phyloP scores from a whole-genome alignment of 1,139 yeast species.

The Scheffersomyces illinoinensis region DNA sequence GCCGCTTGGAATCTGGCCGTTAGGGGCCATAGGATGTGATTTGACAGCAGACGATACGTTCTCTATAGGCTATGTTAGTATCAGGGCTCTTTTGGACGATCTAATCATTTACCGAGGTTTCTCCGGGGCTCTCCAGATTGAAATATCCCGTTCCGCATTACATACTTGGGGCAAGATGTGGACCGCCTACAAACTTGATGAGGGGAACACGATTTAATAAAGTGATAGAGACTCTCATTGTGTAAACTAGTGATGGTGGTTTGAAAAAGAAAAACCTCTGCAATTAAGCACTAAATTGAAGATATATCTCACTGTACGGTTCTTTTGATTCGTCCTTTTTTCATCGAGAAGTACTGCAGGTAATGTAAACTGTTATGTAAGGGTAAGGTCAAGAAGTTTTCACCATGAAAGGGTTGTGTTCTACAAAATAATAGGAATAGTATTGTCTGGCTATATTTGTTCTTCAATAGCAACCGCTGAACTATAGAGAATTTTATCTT shows the following conservation, averaged over 20 bases:
- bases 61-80: conserved; percentile 25
- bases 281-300: not conserved
- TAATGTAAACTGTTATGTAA: not conserved
- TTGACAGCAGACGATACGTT: conserved; percentile 26
- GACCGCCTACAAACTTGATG: conserved; percentile 65
- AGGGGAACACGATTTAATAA: conserved; percentile 51
- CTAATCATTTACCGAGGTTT: not conserved
- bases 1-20: conserved; percentile 48
- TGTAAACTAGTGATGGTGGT: conserved; percentile 1
- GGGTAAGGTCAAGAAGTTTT: not conserved
- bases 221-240: conserved; percentile 32
- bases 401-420: not conserved
- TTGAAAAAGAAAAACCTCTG: not conserved
- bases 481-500: no score
- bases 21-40: conserved; percentile 55
- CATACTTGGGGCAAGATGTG: conserved; percentile 55
- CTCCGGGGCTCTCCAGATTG: not conserved
- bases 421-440: not conserved
- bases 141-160: conserved; percentile 29
- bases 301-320: not conserved
- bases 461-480: not conserved
- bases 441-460: not conserved
- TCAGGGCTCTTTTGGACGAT: not conserved
- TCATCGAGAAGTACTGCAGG: not conserved
- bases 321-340: not conserved